A percentile compares a stretch with the other conserved stretches of the same genome.
Evolutionary conservation across 257 asterid genomes (phyloP).

Genomic region (Jacaranda copaia): DNA sequence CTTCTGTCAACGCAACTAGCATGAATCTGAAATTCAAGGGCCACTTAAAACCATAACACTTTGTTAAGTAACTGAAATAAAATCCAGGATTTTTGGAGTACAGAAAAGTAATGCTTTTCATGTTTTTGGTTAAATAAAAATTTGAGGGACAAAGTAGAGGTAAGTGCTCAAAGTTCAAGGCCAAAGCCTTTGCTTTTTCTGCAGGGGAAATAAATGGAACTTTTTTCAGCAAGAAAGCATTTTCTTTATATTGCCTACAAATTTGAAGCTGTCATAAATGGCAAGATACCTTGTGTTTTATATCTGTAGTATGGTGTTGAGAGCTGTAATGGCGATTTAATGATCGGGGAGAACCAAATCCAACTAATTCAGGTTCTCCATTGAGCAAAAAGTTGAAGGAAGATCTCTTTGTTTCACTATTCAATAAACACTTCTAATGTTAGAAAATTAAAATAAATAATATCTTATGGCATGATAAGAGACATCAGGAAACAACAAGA

Average conservation of each 20-base stretch:
- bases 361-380: slow-evolving; percentile 37
- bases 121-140: not conserved
- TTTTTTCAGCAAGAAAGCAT: not conserved
- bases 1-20: not conserved
- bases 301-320: slow-evolving; percentile 34
- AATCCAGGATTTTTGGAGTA: slow-evolving; percentile 5
- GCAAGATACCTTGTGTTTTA: slow-evolving; percentile 54
- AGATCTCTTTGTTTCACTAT: slow-evolving; percentile 36
- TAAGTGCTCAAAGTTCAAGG: slow-evolving; percentile 10
- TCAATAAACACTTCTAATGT: slow-evolving; percentile 32
- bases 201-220: not conserved
- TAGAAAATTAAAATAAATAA: not conserved
- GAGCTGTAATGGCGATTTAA: slow-evolving; percentile 48
- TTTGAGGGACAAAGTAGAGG: not conserved
- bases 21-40: not conserved
- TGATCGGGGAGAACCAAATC: slow-evolving; percentile 33
- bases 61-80: not conserved
- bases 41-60: not conserved
- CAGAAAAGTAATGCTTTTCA: not conserved
- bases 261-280: slow-evolving; percentile 4
- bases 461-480: slow-evolving; percentile 8
- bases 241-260: not conserved
- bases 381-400: slow-evolving; percentile 38
- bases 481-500: slow-evolving; percentile 17
- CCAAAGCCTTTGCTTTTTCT: not conserved